phyloP scores from a whole-genome alignment of 176 grass and related monocot genomes.

The Otatea glauca region DNA sequence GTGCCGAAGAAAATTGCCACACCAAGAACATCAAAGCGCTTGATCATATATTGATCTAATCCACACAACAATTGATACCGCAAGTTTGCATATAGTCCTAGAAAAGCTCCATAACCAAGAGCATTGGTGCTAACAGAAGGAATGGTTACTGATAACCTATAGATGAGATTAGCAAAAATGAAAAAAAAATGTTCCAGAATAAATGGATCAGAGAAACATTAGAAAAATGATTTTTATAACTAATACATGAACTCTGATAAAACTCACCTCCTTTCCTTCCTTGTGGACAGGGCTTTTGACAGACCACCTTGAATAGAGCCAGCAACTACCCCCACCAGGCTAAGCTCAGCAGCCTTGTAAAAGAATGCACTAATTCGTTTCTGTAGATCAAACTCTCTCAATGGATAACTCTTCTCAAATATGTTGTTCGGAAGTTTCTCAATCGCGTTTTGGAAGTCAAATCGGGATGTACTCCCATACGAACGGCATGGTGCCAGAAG shows the following conservation, averaged over 20 bases:
- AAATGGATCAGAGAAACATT: slow-evolving; percentile 29
- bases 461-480: slow-evolving; percentile 91
- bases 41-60: slow-evolving; percentile 70
- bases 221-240: slow-evolving; percentile 31
- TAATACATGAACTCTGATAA: slow-evolving; percentile 26
- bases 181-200: slow-evolving; percentile 8
- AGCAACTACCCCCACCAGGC: slow-evolving; percentile 72
- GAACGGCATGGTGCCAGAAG: slow-evolving; percentile 92
- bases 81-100: slow-evolving; percentile 91
- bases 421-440: slow-evolving; percentile 99
- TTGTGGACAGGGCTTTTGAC: slow-evolving; percentile 66
- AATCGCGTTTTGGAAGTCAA: slow-evolving; percentile 85
- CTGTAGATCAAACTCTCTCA: slow-evolving; percentile 90
- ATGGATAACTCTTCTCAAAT: slow-evolving; percentile 92
- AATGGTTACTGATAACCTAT: slow-evolving; percentile 79
- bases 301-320: slow-evolving; percentile 76
- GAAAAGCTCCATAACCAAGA: slow-evolving; percentile 91
- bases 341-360: slow-evolving; percentile 91
- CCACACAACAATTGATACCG: slow-evolving; percentile 89
- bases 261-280: slow-evolving; percentile 72
- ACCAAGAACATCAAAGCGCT: slow-evolving; percentile 93
- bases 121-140: slow-evolving; percentile 79
- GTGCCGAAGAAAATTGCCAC: slow-evolving; percentile 84
- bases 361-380: slow-evolving; percentile 85
- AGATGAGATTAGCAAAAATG: slow-evolving; percentile 25